Conservation (phyloP, 495 filamentous ascomycete genomes). For the Platismatia glauca region DNA sequence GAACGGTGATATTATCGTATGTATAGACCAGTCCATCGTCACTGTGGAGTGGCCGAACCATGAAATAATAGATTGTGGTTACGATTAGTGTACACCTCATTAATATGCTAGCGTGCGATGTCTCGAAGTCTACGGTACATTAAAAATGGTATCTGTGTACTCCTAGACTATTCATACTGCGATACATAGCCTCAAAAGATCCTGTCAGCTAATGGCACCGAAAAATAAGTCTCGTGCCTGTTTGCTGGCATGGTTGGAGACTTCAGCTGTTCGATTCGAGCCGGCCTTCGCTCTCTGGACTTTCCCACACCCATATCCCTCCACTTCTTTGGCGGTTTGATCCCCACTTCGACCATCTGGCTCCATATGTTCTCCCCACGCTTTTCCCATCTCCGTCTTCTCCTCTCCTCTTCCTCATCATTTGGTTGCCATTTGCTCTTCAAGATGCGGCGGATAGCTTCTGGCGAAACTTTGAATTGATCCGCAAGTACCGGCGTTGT, state of each 20-base stretch:
- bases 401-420: constrained; percentile 49
- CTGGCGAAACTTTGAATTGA: constrained; percentile 75
- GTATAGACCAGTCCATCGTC: background rate
- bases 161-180: background rate
- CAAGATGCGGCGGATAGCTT: constrained; percentile 79
- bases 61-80: too few species aligned
- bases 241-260: background rate
- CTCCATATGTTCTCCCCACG: constrained; percentile 71
- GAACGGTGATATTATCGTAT: background rate
- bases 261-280: background rate
- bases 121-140: background rate
- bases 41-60: background rate
- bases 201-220: constrained; percentile 5
- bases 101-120: too few species aligned
- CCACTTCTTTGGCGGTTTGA: constrained; percentile 60
- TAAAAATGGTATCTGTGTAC: background rate
- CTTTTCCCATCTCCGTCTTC: constrained; percentile 65
- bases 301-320: constrained; percentile 56
- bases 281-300: background rate
- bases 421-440: constrained; percentile 72
- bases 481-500: constrained; percentile 64
- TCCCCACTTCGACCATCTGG: constrained; percentile 58
- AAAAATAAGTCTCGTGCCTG: background rate
- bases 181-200: background rate
- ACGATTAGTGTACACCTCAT: too few species aligned